Conservation (phyloP, 2,329 filamentous ascomycete species). For the Aspergillus sp. region DNA sequence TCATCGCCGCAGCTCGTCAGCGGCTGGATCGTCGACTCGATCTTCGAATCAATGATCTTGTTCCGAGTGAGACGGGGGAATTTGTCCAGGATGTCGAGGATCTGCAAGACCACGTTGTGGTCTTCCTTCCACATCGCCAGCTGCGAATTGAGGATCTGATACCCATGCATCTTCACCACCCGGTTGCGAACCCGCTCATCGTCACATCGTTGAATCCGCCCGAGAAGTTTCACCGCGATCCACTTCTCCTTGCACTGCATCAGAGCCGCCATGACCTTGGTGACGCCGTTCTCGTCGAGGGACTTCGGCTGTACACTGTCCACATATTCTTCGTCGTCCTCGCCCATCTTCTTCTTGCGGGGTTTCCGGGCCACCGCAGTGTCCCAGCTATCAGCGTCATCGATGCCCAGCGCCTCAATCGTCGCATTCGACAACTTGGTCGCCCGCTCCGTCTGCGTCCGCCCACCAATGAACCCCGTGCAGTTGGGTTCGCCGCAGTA, state of each 20-base stretch:
- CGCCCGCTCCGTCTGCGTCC: constrained; percentile 92
- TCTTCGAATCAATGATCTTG: constrained; percentile 95
- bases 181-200: constrained; percentile 84
- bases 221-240: constrained; percentile 93
- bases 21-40: constrained; percentile 75
- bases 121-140: constrained; percentile 86
- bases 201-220: constrained; percentile 80
- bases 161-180: constrained; percentile 95
- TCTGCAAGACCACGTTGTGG: constrained; percentile 82
- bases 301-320: constrained; percentile 79
- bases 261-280: constrained; percentile 92
- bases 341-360: constrained; percentile 84
- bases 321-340: constrained; percentile 94
- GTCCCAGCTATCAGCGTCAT: constrained; percentile 89
- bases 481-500: constrained; percentile 96
- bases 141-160: constrained; percentile 87
- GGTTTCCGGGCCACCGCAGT: constrained; percentile 85
- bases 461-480: constrained; percentile 93
- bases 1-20: constrained; percentile 69
- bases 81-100: constrained; percentile 82
- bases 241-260: constrained; percentile 99
- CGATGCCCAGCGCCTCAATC: constrained; percentile 93
- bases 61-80: constrained; percentile 91
- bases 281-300: constrained; percentile 78
- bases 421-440: constrained; percentile 87